Conservation (phyloP, 2,329 filamentous ascomycete genomes). For the Trichoderma gracile region DNA sequence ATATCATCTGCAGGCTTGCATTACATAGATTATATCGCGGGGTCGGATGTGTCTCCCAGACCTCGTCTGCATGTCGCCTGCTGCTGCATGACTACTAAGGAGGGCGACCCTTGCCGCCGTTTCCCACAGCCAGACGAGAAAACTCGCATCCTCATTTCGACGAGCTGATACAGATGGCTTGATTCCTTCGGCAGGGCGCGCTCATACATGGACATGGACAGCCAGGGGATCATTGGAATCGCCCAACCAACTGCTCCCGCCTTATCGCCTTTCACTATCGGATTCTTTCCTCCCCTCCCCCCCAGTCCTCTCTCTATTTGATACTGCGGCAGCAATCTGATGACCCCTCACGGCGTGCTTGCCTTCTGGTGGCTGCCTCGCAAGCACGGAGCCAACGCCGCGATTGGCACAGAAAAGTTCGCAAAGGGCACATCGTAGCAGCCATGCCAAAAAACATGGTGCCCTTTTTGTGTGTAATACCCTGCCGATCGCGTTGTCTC, state of each 20-base stretch:
- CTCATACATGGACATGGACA: neutral
- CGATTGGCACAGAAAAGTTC: neutral
- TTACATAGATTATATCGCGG: constrained; percentile 10
- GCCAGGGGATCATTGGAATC: neutral
- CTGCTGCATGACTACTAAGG: neutral
- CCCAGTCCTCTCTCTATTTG: too few species aligned
- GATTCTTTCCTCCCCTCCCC: too few species aligned
- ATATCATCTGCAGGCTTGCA: constrained; percentile 19
- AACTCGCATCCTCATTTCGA: neutral
- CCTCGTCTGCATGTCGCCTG: neutral
- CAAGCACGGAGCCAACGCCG: constrained; percentile 10
- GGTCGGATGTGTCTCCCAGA: constrained; percentile 4
- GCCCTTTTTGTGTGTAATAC: neutral
- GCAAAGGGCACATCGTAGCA: neutral
- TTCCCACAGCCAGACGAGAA: too few species aligned
- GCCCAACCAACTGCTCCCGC: neutral
- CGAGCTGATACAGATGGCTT: neutral
- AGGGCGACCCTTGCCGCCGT: too few species aligned
- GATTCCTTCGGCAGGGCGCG: neutral
- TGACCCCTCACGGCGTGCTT: constrained; percentile 1
- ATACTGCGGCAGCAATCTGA: constrained; percentile 19
- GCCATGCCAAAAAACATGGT: neutral
- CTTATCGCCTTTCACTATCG: neutral
- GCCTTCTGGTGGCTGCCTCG: constrained; percentile 15
- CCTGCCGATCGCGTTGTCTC: constrained; percentile 9